These are phyloP conservation scores for Acanthamoeba sp. DNA, from an alignment of 208 protist genomes.

Conservation along the genomic window DNA sequence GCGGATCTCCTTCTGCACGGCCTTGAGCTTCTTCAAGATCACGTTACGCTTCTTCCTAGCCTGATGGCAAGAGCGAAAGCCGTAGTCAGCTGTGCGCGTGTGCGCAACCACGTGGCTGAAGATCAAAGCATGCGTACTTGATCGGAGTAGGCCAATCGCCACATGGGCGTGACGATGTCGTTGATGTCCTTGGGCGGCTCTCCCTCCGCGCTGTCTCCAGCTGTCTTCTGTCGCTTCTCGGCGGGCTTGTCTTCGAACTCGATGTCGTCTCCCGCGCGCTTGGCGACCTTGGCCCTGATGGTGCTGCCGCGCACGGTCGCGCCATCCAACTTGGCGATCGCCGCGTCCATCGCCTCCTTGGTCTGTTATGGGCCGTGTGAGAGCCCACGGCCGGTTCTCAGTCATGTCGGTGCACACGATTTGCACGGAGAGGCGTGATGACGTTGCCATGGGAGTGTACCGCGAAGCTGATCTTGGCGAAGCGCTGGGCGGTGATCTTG, in stretches of 20 bases:
- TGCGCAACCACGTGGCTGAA: too few species aligned
- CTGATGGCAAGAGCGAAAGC: neutral
- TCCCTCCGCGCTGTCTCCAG: neutral
- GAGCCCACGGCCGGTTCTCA: too few species aligned
- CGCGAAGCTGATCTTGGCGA: slow-evolving; percentile 57
- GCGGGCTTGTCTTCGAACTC: neutral
- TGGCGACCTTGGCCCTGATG: neutral
- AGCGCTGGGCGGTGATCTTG: slow-evolving; percentile 34
- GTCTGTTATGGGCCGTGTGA: neutral
- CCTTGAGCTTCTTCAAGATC: slow-evolving; percentile 60
- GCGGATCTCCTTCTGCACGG: slow-evolving; percentile 40
- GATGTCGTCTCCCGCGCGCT: neutral
- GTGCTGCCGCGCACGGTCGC: neutral
- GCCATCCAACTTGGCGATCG: slow-evolving; percentile 35
- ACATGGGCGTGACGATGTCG: slow-evolving; percentile 64
- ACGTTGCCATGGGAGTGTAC: neutral
- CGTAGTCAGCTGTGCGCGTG: neutral
- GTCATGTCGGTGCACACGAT: neutral
- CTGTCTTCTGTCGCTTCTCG: slow-evolving; percentile 18
- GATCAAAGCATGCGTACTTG: too few species aligned
- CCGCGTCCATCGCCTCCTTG: slow-evolving; percentile 12
- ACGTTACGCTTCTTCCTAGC: slow-evolving; percentile 25
- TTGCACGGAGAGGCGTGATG: too few species aligned
- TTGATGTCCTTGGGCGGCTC: slow-evolving; percentile 48
- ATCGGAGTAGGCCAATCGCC: neutral